phyloP scores from a whole-genome alignment of 805 yeast species.

The Lipomyces orientalis region DNA sequence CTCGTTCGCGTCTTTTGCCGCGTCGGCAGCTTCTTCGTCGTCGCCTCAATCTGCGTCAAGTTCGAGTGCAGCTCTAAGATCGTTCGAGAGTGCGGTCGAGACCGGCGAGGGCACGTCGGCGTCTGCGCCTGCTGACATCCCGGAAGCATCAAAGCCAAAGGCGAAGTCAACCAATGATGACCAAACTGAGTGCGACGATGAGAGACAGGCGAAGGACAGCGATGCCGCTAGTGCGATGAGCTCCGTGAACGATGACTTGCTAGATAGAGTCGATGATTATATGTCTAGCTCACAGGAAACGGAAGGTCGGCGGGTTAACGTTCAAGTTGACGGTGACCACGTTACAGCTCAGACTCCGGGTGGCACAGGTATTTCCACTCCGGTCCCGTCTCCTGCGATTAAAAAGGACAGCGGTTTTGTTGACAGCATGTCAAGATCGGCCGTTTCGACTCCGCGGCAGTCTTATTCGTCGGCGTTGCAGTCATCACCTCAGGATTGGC shows the following conservation, averaged over 20 bases:
- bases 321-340: slow-evolving; percentile 9
- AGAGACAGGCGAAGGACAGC: slow-evolving; percentile 7
- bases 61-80: slow-evolving; percentile 1
- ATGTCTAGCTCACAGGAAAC: slow-evolving; percentile 13
- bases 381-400: slow-evolving; percentile 7
- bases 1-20: slow-evolving; percentile 31
- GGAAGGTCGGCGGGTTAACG: slow-evolving; percentile 7
- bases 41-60: slow-evolving; percentile 13
- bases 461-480: slow-evolving; percentile 34
- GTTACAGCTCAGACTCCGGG: slow-evolving; percentile 18
- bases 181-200: slow-evolving; percentile 6
- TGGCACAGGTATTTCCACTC: slow-evolving; percentile 19
- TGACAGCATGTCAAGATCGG: slow-evolving; percentile 9
- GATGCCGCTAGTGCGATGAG: slow-evolving; percentile 7
- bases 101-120: slow-evolving; percentile 14
- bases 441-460: slow-evolving; percentile 22
- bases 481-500: slow-evolving; percentile 40
- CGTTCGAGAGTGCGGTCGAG: slow-evolving; percentile 15
- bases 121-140: slow-evolving; percentile 2
- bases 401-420: not conserved
- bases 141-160: slow-evolving; percentile 6
- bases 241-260: slow-evolving; percentile 14
- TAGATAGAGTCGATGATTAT: slow-evolving; percentile 16
- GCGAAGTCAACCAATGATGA: slow-evolving; percentile 11
- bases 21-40: slow-evolving; percentile 23